phyloP scores from a whole-genome alignment of 495 filamentous ascomycete species.

The Astrothelium macrocarpum region DNA sequence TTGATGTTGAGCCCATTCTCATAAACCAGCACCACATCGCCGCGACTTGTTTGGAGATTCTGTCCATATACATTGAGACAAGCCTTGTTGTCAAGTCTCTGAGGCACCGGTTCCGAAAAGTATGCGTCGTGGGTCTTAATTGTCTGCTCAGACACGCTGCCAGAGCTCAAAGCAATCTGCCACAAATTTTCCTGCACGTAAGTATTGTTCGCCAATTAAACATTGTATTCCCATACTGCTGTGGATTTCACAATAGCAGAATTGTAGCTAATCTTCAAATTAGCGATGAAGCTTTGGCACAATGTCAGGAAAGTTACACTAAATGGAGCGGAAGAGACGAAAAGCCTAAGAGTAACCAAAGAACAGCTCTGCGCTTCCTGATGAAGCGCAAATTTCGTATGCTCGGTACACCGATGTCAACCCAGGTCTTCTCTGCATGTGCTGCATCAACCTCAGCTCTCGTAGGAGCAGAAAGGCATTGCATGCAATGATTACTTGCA shows the following conservation, averaged over 20 bases:
- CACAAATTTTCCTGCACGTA: conserved; percentile 25
- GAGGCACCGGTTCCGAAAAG: not conserved
- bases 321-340: conserved; percentile 17
- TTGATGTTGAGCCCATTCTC: not conserved
- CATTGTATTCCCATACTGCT: conserved; percentile 32
- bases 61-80: not conserved
- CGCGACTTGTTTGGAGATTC: not conserved
- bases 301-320: conserved; percentile 3
- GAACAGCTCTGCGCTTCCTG: not conserved
- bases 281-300: not conserved
- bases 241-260: conserved; percentile 25
- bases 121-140: conserved; percentile 3
- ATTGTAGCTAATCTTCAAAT: conserved; percentile 13
- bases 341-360: conserved; percentile 12
- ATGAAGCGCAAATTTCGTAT: conserved; percentile 16
- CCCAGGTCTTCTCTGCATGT: conserved; percentile 17
- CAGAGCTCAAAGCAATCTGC: conserved; percentile 11
- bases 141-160: not conserved
- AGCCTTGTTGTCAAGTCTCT: not conserved
- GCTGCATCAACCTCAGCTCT: conserved; percentile 18
- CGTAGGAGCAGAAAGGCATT: conserved; percentile 18
- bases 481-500: conserved; percentile 18
- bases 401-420: conserved; percentile 17
- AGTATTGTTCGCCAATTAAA: conserved; percentile 29
- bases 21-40: not conserved